Percentiles rank a stretch among this genome's conserved stretches.
Evolutionary conservation across 2,329 filamentous ascomycete genomes (phyloP).

Genomic region (Penicillium thymicola): DNA sequence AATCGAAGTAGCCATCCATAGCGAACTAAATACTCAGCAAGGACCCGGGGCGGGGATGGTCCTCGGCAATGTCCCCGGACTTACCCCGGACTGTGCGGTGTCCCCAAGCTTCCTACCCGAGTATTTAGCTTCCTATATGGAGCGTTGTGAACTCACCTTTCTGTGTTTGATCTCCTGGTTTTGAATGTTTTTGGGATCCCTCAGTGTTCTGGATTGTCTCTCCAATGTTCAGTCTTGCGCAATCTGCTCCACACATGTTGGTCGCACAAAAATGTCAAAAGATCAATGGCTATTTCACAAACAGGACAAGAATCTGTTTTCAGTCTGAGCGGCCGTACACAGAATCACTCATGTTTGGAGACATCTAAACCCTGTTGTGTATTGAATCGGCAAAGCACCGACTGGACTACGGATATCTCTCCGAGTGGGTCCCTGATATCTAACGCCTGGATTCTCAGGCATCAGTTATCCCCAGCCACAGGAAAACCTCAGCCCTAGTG

Average conservation of each 20-base stretch:
- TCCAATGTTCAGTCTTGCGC: background rate
- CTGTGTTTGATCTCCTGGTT: background rate
- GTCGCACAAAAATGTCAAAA: background rate
- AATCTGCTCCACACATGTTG: background rate
- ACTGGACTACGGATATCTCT: constrained; percentile 17
- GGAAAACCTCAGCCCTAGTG: constrained; percentile 10
- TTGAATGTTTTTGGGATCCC: background rate
- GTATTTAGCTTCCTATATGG: background rate
- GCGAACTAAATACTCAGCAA: constrained; percentile 22
- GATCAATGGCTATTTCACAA: background rate
- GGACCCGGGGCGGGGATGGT: background rate
- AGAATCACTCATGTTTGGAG: background rate
- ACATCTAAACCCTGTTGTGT: background rate
- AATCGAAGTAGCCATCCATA: constrained; percentile 9
- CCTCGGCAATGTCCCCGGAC: constrained; percentile 20
- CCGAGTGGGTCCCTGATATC: constrained; percentile 1
- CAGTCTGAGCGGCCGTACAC: background rate
- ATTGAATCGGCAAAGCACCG: constrained; percentile 10
- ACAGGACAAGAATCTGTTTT: background rate
- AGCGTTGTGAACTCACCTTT: background rate
- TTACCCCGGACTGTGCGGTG: constrained; percentile 17
- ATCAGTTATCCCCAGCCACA: background rate
- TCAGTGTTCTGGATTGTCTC: too few species aligned
- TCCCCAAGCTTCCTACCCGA: background rate
- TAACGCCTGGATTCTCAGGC: background rate